Base-by-base conservation (phyloP, 169 alveolate genomes). In the Eimeria brunetti region DNA sequence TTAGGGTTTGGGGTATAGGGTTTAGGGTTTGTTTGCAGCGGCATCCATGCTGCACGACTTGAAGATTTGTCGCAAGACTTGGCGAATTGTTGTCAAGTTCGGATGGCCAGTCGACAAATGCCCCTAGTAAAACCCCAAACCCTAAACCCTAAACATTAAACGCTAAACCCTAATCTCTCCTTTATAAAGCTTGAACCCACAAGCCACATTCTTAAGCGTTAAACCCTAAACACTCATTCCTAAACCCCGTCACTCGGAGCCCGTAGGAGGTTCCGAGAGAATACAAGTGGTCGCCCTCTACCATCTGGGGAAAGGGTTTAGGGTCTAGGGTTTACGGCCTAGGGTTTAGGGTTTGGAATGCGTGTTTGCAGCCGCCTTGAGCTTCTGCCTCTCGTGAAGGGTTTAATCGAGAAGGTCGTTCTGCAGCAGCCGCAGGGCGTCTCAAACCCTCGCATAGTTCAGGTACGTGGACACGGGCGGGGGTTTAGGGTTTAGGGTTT, bases 321-420 rank as follows among this genome's bases (percentile, higher is more conserved):
- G 64, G 16, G 64, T 56, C 27, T 11, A 36, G 60, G 88, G 67
- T 78, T 78, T 44, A 78, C 67, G 88, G 88, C 8, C 44, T 46
- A 78, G 67, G 88, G 88, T 78, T 44, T 78, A 49, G 88, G 67
- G 67, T 46, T 75, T 75, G 46, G 67, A 8, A 64, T 78, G 9
- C 8, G 64, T 78, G 88, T 16, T 38, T 20, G 49, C 84, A 96
- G 97, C 81, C 96, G 97, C 5, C 88, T 97, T 7, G 97, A 97
- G 58, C 92, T 97, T 53, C 88, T 97, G 89, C 97, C 97, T 14
- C 62, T 94, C 22, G 94, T 97, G 51, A 95, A 90, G 92, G 91
- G 96, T 71, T 97, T 97, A 27, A 91, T 97, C 20, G 88, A 97
- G 20, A 96, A 96, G 16, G 97, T 95, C 85, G 58, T 76, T 8